Evolutionary conservation across 2,329 filamentous ascomycete species (phyloP).

Genomic region (Aspergillus jensenii): DNA sequence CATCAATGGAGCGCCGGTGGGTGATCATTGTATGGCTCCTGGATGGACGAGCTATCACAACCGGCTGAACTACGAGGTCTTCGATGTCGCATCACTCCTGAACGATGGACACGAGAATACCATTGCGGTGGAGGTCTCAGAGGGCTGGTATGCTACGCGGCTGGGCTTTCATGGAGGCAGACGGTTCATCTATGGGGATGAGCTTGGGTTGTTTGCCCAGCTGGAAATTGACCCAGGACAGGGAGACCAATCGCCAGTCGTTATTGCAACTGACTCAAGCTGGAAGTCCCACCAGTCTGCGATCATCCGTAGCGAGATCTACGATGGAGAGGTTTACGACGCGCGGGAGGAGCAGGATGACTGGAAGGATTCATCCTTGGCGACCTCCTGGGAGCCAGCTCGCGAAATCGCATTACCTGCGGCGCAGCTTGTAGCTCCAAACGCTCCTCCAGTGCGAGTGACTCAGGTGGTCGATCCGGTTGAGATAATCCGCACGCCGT

Average conservation of each 20-base stretch:
- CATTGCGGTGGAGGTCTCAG: conserved; percentile 45
- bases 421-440: conserved; percentile 40
- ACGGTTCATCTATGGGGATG: conserved; percentile 25
- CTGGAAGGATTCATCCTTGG: conserved; percentile 21
- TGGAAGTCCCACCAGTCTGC: conserved; percentile 26
- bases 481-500: conserved; percentile 33
- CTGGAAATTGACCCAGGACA: conserved; percentile 24
- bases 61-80: conserved; percentile 54
- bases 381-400: conserved; percentile 28
- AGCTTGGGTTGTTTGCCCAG: conserved; percentile 29
- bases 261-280: conserved; percentile 20
- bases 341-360: conserved; percentile 30
- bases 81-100: conserved; percentile 50
- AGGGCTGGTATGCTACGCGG: conserved; percentile 51
- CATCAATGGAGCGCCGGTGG: conserved; percentile 49
- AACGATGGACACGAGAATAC: conserved; percentile 35
- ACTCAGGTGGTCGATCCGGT: conserved; percentile 29
- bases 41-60: conserved; percentile 55
- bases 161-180: conserved; percentile 29
- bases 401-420: conserved; percentile 31
- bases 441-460: conserved; percentile 47
- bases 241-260: conserved; percentile 8
- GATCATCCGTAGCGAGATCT: conserved; percentile 44
- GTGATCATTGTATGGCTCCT: conserved; percentile 34
- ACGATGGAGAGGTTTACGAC: conserved; percentile 56